Percentiles rank a stretch among this genome's conserved stretches.
Evolutionary conservation across 1,139 yeast genomes (phyloP).

Genomic region (Taphrina populina): DNA sequence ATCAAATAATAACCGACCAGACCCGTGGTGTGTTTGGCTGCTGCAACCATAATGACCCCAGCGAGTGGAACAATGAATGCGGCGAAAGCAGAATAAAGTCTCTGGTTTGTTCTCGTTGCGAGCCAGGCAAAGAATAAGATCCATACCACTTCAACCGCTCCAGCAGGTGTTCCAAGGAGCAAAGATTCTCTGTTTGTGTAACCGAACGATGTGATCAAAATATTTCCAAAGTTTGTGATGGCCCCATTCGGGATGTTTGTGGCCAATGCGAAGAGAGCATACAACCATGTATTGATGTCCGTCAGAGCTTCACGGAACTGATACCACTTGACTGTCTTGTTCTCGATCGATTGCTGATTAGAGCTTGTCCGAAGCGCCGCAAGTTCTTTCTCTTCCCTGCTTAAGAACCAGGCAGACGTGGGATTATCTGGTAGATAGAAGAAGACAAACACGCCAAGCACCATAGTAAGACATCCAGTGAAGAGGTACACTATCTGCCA

Average conservation of each 20-base stretch:
- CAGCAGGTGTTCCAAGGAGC: constrained; percentile 41
- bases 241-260: constrained; percentile 42
- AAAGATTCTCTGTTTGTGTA: constrained; percentile 40
- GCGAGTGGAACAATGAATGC: constrained; percentile 38
- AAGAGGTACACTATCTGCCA: constrained; percentile 54
- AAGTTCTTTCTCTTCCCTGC: constrained; percentile 54
- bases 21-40: constrained; percentile 40
- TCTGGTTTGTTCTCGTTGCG: constrained; percentile 36
- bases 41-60: constrained; percentile 41
- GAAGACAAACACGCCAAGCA: constrained; percentile 53
- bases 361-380: constrained; percentile 55
- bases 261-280: constrained; percentile 42
- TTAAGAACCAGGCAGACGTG: constrained; percentile 55
- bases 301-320: constrained; percentile 50
- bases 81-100: constrained; percentile 38
- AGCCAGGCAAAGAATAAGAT: constrained; percentile 39
- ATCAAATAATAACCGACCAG: constrained; percentile 41
- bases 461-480: constrained; percentile 52
- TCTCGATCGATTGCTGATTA: constrained; percentile 55
- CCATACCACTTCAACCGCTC: constrained; percentile 37
- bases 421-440: constrained; percentile 57
- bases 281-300: constrained; percentile 52
- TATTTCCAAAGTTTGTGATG: constrained; percentile 38
- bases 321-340: constrained; percentile 52
- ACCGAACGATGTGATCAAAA: constrained; percentile 42